Conservation (phyloP, 1,139 yeast genomes). For the Candida buenavistaensis region DNA sequence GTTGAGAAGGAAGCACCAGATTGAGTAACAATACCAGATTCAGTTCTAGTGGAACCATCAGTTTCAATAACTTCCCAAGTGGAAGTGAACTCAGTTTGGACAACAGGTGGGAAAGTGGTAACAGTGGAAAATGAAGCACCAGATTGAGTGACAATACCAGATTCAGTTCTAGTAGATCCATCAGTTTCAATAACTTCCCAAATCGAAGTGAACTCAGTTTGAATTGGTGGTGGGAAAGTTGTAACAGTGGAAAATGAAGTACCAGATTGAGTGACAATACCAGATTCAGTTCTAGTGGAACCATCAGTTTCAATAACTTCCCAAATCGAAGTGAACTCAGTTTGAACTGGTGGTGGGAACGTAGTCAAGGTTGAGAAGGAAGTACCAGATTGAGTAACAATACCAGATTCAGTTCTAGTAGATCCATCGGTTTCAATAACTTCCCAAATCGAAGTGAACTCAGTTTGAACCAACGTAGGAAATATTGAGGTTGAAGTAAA, state of each 20-base stretch:
- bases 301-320: conserved; percentile 3
- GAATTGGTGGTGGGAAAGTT: neutral
- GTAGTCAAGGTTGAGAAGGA: too few relatives aligned
- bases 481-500: conserved; percentile 4
- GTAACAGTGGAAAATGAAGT: conserved; percentile 1
- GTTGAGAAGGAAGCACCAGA: conserved; percentile 8
- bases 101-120: conserved; percentile 3
- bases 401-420: neutral
- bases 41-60: conserved; percentile 10
- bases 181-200: conserved; percentile 17
- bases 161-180: conserved; percentile 16
- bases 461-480: neutral
- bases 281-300: conserved; percentile 4
- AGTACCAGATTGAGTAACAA: too few relatives aligned
- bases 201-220: conserved; percentile 20
- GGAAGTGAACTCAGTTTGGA: conserved; percentile 8
- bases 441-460: too few relatives aligned
- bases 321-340: neutral
- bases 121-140: conserved; percentile 6
- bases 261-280: conserved; percentile 7
- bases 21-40: conserved; percentile 6
- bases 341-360: neutral
- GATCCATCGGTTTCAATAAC: neutral
- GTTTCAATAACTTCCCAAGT: conserved; percentile 10
- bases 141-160: conserved; percentile 8